Conservation (phyloP, 768 basidiomycete species). For the Solioccasus polychromus region DNA sequence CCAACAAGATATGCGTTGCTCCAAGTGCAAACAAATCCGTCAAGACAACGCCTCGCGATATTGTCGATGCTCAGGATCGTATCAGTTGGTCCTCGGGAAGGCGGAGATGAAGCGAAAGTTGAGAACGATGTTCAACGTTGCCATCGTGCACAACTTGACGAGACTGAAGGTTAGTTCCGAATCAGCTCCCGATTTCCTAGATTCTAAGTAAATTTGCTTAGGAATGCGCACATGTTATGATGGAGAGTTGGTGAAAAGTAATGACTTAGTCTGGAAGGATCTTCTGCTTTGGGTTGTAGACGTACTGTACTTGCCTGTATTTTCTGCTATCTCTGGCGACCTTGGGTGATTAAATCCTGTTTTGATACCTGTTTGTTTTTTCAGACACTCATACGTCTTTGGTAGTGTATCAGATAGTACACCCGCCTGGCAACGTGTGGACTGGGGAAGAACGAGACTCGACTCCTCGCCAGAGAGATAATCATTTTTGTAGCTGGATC, state of each 20-base stretch:
- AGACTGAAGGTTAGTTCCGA: constrained; percentile 57
- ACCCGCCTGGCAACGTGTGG: constrained; percentile 41
- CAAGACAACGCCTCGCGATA: constrained; percentile 82
- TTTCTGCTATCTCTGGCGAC: no score
- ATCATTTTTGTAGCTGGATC: no score
- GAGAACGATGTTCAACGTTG: constrained; percentile 81
- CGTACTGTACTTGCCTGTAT: neutral
- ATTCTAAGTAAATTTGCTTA: constrained; percentile 11
- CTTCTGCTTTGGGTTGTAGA: constrained; percentile 2
- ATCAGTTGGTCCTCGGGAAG: constrained; percentile 68
- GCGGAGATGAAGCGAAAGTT: constrained; percentile 69
- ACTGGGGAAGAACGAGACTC: constrained; percentile 44
- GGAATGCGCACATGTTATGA: constrained; percentile 39
- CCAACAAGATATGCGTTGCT: constrained; percentile 87
- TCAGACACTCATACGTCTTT: no score
- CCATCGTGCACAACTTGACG: constrained; percentile 65
- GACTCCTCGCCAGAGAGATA: constrained; percentile 45
- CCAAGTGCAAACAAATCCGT: constrained; percentile 88
- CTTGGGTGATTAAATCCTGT: no score
- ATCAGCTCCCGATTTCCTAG: neutral
- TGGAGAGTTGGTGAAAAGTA: constrained; percentile 35
- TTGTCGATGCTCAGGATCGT: constrained; percentile 87
- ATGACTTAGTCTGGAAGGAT: neutral
- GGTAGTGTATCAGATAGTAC: constrained; percentile 54
- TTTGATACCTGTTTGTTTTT: no score